Percentiles rank a stretch among this genome's conserved stretches.
Conservation (phyloP, 495 filamentous ascomycete genomes). For the Achaetomiella virescens region DNA sequence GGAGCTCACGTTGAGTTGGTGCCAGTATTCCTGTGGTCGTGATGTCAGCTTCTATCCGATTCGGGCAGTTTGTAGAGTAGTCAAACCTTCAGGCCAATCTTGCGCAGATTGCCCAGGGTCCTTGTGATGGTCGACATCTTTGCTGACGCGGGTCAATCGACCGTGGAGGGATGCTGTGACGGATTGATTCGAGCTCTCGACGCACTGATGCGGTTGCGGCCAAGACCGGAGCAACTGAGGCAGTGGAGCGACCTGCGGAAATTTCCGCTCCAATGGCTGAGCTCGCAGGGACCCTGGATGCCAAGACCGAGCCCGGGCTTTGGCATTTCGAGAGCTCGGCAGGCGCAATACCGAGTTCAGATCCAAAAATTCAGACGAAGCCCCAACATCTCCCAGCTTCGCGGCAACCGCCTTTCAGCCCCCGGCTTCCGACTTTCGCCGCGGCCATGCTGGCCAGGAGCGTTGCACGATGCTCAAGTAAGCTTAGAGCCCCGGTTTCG, state of each 20-base stretch:
- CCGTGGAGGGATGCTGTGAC: constrained; percentile 16
- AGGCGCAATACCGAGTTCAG: constrained; percentile 1
- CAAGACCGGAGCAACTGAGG: constrained; percentile 16
- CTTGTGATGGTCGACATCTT: constrained; percentile 90
- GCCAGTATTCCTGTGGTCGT: constrained; percentile 64
- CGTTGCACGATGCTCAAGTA: constrained; percentile 28
- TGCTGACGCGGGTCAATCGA: constrained; percentile 27
- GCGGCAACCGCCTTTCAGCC: not conserved
- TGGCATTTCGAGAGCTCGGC: constrained; percentile 10
- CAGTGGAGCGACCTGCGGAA: constrained; percentile 17
- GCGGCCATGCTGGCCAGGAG: constrained; percentile 34
- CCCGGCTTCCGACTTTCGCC: constrained; percentile 1
- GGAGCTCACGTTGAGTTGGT: constrained; percentile 81
- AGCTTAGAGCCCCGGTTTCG: constrained; percentile 20
- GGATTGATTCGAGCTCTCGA: constrained; percentile 11
- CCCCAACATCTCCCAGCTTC: constrained; percentile 6
- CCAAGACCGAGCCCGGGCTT: constrained; percentile 6
- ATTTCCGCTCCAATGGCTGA: constrained; percentile 20
- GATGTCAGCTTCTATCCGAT: constrained; percentile 15
- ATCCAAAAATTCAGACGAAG: not conserved
- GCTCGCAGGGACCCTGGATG: not conserved
- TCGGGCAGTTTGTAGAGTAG: not conserved
- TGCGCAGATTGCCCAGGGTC: constrained; percentile 78
- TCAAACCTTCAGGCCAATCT: constrained; percentile 76
- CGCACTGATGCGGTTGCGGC: not conserved